phyloP scores from a whole-genome alignment of 257 asterid species.

The Penstemon barbatus region DNA sequence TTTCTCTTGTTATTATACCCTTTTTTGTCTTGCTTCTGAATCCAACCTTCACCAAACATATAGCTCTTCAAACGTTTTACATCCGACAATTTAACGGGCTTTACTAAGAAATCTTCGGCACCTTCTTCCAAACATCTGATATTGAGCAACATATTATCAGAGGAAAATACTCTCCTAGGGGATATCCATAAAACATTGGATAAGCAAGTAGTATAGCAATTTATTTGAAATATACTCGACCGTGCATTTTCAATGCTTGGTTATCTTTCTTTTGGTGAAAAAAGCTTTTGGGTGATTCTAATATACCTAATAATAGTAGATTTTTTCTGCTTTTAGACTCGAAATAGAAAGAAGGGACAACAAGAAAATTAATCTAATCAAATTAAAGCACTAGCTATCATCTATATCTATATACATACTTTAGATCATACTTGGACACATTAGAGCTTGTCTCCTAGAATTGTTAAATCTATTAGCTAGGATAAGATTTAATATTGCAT shows the following conservation, averaged over 20 bases:
- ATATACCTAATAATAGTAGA: background rate
- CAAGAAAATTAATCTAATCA: constrained; percentile 20
- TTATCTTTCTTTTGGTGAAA: background rate
- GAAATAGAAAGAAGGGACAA: constrained; percentile 18
- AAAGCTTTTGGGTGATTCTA: background rate
- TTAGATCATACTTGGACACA: constrained; percentile 12
- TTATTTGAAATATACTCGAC: background rate
- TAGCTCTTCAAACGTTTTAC: constrained; percentile 70
- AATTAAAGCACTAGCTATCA: constrained; percentile 18
- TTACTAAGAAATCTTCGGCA: constrained; percentile 88
- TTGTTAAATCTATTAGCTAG: constrained; percentile 22
- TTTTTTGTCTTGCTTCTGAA: constrained; percentile 28
- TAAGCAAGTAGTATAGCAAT: background rate
- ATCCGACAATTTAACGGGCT: constrained; percentile 80
- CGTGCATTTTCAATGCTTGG: background rate
- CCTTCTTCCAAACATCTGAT: constrained; percentile 94
- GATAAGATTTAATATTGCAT: constrained; percentile 38
- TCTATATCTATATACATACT: constrained; percentile 28
- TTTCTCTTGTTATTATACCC: constrained; percentile 63
- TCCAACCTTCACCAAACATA: constrained; percentile 69
- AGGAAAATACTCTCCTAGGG: background rate
- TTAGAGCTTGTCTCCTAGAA: constrained; percentile 20
- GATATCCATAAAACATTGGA: background rate
- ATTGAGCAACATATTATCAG: constrained; percentile 13
- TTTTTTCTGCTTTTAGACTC: constrained; percentile 20